phyloP scores from a whole-genome alignment of 1,139 yeast species.

The Maudiozyma humilis region DNA sequence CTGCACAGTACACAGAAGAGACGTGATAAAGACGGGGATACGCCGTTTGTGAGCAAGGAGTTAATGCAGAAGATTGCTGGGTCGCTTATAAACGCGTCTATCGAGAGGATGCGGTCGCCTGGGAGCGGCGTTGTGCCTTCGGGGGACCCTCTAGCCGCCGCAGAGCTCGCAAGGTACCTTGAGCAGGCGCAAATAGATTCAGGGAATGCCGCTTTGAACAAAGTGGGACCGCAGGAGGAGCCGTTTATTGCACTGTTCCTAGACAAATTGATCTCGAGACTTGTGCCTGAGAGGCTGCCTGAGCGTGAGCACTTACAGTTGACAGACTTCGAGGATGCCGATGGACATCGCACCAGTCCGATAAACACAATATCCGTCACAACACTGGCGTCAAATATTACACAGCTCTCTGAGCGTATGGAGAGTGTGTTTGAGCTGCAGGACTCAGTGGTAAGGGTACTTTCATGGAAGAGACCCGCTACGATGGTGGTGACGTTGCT shows the following conservation, averaged over 20 bases:
- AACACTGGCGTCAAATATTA: conserved; percentile 43
- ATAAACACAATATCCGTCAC: conserved; percentile 45
- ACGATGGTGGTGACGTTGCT: conserved; percentile 47
- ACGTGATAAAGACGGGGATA: conserved; percentile 22
- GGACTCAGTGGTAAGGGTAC: conserved; percentile 44
- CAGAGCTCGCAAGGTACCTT: background rate
- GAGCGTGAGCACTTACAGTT: conserved; percentile 37
- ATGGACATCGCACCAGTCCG: conserved; percentile 28
- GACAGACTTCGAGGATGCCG: conserved; percentile 35
- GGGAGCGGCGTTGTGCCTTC: conserved; percentile 9
- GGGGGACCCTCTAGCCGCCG: conserved; percentile 1
- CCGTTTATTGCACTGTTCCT: conserved; percentile 48
- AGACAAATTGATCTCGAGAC: conserved; percentile 43
- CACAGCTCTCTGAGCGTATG: conserved; percentile 45
- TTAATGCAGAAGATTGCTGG: conserved; percentile 54
- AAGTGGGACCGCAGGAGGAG: background rate
- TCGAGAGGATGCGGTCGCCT: conserved; percentile 19
- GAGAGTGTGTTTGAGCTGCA: conserved; percentile 47
- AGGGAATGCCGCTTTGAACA: background rate
- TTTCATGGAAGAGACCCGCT: conserved; percentile 58
- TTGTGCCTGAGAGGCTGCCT: conserved; percentile 41
- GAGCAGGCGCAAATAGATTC: background rate
- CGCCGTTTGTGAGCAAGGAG: conserved; percentile 31
- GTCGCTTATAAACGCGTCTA: conserved; percentile 45
- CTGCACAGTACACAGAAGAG: background rate